Evolutionary conservation across 2,329 filamentous ascomycete species (phyloP).

Genomic region (Fusarium sublunatum): DNA sequence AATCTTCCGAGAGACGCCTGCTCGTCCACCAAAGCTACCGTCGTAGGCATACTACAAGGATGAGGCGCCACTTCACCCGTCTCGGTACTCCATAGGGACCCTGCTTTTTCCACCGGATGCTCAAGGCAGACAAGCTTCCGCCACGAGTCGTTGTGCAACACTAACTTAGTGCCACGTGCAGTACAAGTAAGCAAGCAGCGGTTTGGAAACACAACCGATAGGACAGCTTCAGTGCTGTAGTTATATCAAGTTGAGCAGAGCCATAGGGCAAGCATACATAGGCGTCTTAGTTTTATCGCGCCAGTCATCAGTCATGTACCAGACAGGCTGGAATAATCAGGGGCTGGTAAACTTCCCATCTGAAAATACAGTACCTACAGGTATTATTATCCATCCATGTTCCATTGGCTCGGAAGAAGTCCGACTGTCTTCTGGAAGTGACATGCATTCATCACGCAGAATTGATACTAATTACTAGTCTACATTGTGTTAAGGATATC

Average conservation of each 20-base stretch:
- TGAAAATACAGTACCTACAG: no score
- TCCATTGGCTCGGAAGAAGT: conserved; percentile 21
- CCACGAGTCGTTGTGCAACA: conserved; percentile 12
- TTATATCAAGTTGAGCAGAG: background rate
- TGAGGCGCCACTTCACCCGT: conserved; percentile 15
- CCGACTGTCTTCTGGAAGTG: conserved; percentile 17
- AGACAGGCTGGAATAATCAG: conserved; percentile 23
- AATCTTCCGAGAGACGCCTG: conserved; percentile 44
- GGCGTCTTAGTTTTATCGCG: conserved; percentile 29
- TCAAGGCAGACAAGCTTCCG: conserved; percentile 27
- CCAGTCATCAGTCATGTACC: conserved; percentile 30
- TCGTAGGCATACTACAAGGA: conserved; percentile 21
- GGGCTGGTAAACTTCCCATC: conserved; percentile 23
- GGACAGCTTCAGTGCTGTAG: background rate
- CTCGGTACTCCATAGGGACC: conserved; percentile 36
- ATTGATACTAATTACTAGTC: conserved; percentile 7
- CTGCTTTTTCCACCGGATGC: conserved; percentile 20
- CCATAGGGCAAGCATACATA: background rate
- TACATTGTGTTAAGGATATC: background rate
- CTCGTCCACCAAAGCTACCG: conserved; percentile 28
- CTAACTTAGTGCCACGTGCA: conserved; percentile 7
- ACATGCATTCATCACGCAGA: conserved; percentile 10
- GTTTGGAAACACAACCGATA: conserved; percentile 13
- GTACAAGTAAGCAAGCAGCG: conserved; percentile 1
- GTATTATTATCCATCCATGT: background rate